Base-by-base conservation (phyloP, 768 basidiomycete genomes). In the Epithele typhae region DNA sequence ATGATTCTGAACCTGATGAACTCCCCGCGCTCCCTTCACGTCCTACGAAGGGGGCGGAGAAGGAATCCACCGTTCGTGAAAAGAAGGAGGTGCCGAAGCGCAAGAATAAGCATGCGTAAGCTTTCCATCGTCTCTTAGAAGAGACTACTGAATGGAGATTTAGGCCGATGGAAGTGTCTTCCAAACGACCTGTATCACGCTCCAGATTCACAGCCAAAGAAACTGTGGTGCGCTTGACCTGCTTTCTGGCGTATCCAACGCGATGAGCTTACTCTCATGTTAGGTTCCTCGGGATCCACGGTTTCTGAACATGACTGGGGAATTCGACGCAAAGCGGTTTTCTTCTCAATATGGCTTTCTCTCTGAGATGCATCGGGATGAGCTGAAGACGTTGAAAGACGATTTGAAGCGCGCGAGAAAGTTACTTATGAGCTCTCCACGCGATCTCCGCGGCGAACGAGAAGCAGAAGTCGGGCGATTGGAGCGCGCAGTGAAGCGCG, bases 211-310 rank as follows among this genome's bases (percentile, higher is more conserved):
- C 87, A 0, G 76, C 92, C 4, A 85, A 92, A 12, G 72, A 77
- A 32, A 77, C 81, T 51, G 59, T 74, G 35, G 92, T 89, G 59
- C 22, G 3, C 3, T 19, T 5, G 7, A 18, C 5, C 15, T 37
- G 11, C 25, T 12, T 27, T 21, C 25, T 15, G 19, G 14, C n/a
- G 14, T 15, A 43, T n/a, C n/a, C n/a, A n/a, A n/a, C n/a, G n/a
- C n/a, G n/a, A n/a, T 17, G 21, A n/a, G 44, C 12, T 25, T 12
- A 43, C 22, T 38, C 12, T 38, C 11, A 15, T 19, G 24, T 15
- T 53, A 94, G 92, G 78, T 83, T 65, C 63, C 82, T 12, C 79
- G 92, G 24, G 93, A 97, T 67, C 93, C 94, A 1, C 80, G 93
- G 38, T 97, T 97, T 67, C 69, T 86, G 22, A 74, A 81, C 22